A percentile compares a stretch with the other conserved stretches of the same genome.
Evolutionary conservation across 352 stramenopile genomes (phyloP).

Genomic region (Phytophthora pini): DNA sequence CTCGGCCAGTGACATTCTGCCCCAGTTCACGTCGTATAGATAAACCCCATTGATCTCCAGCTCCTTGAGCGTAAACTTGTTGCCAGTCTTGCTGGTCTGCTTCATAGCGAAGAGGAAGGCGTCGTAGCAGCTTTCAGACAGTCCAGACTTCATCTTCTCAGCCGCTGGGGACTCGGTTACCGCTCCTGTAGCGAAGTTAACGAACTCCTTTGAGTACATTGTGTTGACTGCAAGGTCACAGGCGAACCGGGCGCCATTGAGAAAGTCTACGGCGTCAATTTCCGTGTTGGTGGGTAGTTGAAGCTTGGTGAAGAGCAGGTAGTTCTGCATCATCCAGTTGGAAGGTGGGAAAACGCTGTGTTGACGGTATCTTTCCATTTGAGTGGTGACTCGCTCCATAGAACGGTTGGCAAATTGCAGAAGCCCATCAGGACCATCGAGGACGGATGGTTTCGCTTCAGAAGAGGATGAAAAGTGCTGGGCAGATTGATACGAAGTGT

Average conservation of each 20-base stretch:
- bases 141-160: slow-evolving; percentile 43
- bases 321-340: slow-evolving; percentile 41
- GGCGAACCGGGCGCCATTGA: slow-evolving; percentile 56
- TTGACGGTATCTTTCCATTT: slow-evolving; percentile 38
- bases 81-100: slow-evolving; percentile 54
- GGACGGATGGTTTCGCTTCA: slow-evolving; percentile 27
- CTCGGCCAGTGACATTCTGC: slow-evolving; percentile 51
- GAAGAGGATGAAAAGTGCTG: slow-evolving; percentile 37
- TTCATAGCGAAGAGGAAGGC: slow-evolving; percentile 63
- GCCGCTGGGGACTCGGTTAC: slow-evolving; percentile 46
- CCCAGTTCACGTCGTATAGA: slow-evolving; percentile 52
- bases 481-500: neutral
- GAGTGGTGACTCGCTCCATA: slow-evolving; percentile 18
- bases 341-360: slow-evolving; percentile 49
- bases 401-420: slow-evolving; percentile 36
- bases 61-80: slow-evolving; percentile 53
- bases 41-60: slow-evolving; percentile 62
- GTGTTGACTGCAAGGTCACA: slow-evolving; percentile 56
- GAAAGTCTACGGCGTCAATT: slow-evolving; percentile 58
- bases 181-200: slow-evolving; percentile 51
- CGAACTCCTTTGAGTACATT: slow-evolving; percentile 65
- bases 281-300: slow-evolving; percentile 56
- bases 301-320: slow-evolving; percentile 53
- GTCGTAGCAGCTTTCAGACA: slow-evolving; percentile 55
- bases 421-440: slow-evolving; percentile 40